These are phyloP conservation scores for Auricularia sp. DNA, from an alignment of 768 basidiomycete species.

Conservation along the genomic window DNA sequence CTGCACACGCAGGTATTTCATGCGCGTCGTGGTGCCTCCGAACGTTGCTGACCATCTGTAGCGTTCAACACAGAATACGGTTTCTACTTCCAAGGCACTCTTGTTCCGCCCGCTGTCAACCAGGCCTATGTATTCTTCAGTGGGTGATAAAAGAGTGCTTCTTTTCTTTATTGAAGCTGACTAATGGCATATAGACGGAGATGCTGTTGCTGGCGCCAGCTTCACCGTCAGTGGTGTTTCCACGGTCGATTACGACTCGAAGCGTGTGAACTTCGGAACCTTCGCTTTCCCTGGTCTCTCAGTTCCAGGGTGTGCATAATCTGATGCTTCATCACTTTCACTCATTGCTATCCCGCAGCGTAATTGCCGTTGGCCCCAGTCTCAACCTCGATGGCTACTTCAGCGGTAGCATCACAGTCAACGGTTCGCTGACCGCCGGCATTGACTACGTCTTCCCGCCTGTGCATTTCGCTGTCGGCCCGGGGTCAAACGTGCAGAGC, in stretches of 20 bases:
- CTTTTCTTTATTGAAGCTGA: too few relatives aligned
- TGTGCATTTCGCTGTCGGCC: background rate
- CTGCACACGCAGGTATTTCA: background rate
- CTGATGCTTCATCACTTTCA: too few relatives aligned
- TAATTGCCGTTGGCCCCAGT: background rate
- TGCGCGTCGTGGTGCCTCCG: background rate
- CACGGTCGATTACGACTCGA: slow-evolving; percentile 1
- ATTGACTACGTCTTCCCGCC: background rate
- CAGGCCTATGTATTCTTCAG: slow-evolving; percentile 3
- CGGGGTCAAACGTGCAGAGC: background rate
- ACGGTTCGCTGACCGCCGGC: background rate
- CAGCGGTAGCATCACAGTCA: background rate
- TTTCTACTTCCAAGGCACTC: slow-evolving; percentile 4
- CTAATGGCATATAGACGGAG: background rate
- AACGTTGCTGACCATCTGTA: background rate
- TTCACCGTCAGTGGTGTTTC: slow-evolving; percentile 4
- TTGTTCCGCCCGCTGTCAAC: slow-evolving; percentile 2
- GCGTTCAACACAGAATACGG: slow-evolving; percentile 1
- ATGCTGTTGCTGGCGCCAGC: background rate
- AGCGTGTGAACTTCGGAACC: background rate
- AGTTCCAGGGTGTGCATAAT: background rate
- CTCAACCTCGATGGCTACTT: background rate
- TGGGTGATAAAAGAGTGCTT: too few relatives aligned
- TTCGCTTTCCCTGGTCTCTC: slow-evolving; percentile 5
- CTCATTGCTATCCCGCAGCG: too few relatives aligned